These are phyloP conservation scores for Pleurotus citrinopileatus DNA, from an alignment of 768 basidiomycete species.

Conservation along the genomic window DNA sequence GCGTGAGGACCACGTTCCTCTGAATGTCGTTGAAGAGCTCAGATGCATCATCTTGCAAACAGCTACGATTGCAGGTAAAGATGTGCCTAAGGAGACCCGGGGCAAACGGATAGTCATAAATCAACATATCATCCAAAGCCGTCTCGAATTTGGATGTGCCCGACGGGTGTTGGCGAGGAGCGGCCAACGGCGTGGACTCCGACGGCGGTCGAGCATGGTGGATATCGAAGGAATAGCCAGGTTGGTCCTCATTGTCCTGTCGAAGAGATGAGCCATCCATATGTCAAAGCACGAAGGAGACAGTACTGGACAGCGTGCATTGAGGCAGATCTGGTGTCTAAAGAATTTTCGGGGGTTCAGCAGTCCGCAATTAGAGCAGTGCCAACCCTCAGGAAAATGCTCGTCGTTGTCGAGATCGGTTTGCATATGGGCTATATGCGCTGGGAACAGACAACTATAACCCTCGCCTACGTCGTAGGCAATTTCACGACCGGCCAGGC, in stretches of 20 bases:
- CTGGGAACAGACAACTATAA: background rate
- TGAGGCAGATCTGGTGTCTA: background rate
- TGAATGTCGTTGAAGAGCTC: background rate
- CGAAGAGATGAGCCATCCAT: background rate
- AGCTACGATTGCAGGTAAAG: background rate
- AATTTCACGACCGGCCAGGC: background rate
- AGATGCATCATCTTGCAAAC: slow-evolving; percentile 2
- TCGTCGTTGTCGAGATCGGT: background rate
- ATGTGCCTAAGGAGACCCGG: background rate
- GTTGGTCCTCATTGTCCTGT: background rate
- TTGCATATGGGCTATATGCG: background rate
- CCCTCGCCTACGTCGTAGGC: background rate
- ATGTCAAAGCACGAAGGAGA: background rate
- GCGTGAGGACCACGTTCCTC: background rate
- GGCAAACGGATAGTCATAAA: background rate
- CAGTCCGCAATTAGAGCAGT: background rate
- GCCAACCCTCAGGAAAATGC: background rate
- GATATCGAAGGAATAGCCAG: background rate
- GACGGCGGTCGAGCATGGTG: background rate
- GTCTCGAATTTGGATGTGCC: no score
- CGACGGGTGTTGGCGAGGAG: background rate
- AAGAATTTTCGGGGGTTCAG: background rate
- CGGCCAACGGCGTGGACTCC: slow-evolving; percentile 1
- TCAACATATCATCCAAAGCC: no score
- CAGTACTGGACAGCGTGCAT: background rate